Conservation (phyloP, 2,329 filamentous ascomycete genomes). For the Zymoseptoria tritici region DNA sequence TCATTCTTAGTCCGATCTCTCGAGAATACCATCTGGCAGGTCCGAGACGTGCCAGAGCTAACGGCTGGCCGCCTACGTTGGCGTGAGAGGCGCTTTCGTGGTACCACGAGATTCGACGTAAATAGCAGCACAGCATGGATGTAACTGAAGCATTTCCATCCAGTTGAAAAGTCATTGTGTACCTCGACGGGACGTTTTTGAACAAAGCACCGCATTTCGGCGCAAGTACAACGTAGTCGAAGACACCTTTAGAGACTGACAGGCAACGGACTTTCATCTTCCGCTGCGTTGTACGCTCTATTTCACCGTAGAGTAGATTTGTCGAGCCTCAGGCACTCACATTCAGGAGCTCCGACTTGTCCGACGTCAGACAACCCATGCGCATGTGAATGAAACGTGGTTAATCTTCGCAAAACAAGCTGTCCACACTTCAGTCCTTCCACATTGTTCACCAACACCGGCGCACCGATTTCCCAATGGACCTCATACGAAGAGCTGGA, state of each 20-base stretch:
- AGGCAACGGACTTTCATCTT: too few relatives aligned
- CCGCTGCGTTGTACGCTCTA: neutral
- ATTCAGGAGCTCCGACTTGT: neutral
- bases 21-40: neutral
- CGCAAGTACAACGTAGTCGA: neutral
- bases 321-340: neutral
- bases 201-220: neutral
- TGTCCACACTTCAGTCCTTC: neutral
- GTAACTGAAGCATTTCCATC: neutral
- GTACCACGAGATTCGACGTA: neutral
- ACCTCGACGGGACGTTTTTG: neutral
- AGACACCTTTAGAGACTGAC: neutral
- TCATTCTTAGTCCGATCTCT: neutral
- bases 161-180: neutral
- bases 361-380: neutral
- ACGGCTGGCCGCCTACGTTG: neutral
- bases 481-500: conserved; percentile 56
- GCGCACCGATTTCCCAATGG: conserved; percentile 20
- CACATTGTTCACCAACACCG: neutral
- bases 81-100: neutral
- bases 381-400: neutral
- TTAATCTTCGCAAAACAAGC: neutral
- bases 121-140: neutral
- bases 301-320: neutral
- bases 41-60: neutral